Percentiles rank a stretch among this genome's conserved stretches.
Evolutionary conservation across 1,139 yeast genomes (phyloP).

Genomic region (Tardiomyces depauwii): DNA sequence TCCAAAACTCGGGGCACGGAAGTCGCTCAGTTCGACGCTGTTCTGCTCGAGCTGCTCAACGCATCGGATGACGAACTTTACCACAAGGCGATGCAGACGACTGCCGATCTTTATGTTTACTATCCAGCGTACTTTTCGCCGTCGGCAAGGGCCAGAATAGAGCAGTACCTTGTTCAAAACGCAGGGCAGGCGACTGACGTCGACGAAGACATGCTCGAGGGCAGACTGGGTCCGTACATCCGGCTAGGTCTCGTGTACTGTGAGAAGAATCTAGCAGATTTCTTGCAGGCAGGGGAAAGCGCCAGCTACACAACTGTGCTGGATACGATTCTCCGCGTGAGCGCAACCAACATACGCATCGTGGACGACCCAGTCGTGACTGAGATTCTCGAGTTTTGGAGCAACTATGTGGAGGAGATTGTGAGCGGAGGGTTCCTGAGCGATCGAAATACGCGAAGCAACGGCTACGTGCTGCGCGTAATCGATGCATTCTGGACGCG

Average conservation of each 20-base stretch:
- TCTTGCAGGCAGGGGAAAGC: neutral
- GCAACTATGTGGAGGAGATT: constrained; percentile 53
- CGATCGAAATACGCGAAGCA: constrained; percentile 23
- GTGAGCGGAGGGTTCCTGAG: constrained; percentile 39
- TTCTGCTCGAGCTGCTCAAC: constrained; percentile 28
- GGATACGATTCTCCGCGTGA: neutral
- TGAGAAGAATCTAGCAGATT: neutral
- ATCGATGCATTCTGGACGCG: constrained; percentile 55
- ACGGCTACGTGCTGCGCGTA: constrained; percentile 33
- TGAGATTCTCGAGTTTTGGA: constrained; percentile 72
- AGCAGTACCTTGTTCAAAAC: constrained; percentile 6
- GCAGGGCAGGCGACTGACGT: constrained; percentile 3
- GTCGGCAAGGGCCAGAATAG: constrained; percentile 7
- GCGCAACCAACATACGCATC: constrained; percentile 40
- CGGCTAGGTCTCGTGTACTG: neutral
- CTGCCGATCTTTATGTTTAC: constrained; percentile 8
- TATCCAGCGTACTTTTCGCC: constrained; percentile 10
- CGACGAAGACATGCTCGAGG: neutral
- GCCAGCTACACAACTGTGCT: neutral
- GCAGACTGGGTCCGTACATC: neutral
- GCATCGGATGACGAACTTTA: constrained; percentile 27
- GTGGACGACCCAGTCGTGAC: constrained; percentile 59
- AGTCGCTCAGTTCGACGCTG: constrained; percentile 30
- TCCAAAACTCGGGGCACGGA: constrained; percentile 18
- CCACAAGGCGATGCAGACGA: constrained; percentile 14